Base-by-base conservation (phyloP, 306 rosid genomes). In the Inga oerstediana region DNA sequence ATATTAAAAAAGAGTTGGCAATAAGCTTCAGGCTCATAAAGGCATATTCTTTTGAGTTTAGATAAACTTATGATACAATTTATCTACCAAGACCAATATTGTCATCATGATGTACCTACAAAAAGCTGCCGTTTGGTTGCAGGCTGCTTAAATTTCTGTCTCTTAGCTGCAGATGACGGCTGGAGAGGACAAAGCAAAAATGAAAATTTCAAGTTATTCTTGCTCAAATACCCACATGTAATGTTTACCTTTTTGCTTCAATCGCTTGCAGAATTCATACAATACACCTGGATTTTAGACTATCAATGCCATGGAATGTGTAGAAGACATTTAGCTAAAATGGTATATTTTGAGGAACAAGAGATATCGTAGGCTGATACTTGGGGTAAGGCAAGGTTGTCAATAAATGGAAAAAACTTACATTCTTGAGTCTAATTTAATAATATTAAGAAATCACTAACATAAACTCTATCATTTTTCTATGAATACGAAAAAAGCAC, bases 151-250 rank as follows among this genome's bases (percentile, higher is more conserved):
- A 70, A 32, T 74, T 92, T 91, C 82, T 87, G 93, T 87, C 85
- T 84, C 87, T 88, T 91, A 19, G 86, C 88, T 66, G 89, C 82
- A 81, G 89, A 82, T 80, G 93, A 82, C 58, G 91, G 77, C 99
- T 96, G 79, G 45, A 74, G 86, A 49, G 72, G 80, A 84, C 79
- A 85, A 79, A 84, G 48, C 22, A 82, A 72, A 83, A 77, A 80
- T 30, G 68, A 81, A 34, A 82, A 65, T 24, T 46, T 87, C 14
- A 37, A 75, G 84, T 79, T 69, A 62, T 75, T 75, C 51, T 39
- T 77, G 66, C 20, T 79, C 78, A 66, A 83, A 49, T 48, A 74
- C 48, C 24, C 71, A 85, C 64, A 83, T 77, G 77, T 45, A 49
- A 74, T 27, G 13, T 16, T 71, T n/a, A 12, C 3, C 7, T 10